These are phyloP conservation scores for Teunomyces funiuensis DNA, from an alignment of 805 yeast genomes.

Conservation along the genomic window DNA sequence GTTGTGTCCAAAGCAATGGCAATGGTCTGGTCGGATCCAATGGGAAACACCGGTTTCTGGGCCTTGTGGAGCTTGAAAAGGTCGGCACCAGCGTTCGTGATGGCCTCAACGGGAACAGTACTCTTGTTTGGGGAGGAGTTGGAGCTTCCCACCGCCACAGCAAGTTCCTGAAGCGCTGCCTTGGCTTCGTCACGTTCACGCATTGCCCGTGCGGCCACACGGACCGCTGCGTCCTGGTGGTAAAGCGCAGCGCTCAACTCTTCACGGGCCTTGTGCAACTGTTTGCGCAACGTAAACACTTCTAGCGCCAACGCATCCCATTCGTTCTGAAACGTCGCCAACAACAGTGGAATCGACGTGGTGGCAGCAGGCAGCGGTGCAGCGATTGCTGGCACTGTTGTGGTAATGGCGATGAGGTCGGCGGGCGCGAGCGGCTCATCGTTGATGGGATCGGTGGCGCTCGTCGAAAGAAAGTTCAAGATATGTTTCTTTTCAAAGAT, in stretches of 20 bases:
- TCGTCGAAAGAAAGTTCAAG: constrained; percentile 58
- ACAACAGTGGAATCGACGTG: constrained; percentile 75
- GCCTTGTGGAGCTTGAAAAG: constrained; percentile 38
- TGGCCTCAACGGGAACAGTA: constrained; percentile 21
- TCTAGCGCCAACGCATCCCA: constrained; percentile 89
- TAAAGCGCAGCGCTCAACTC: constrained; percentile 78
- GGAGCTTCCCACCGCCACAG: constrained; percentile 34
- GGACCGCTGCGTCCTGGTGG: constrained; percentile 85
- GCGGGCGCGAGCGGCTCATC: constrained; percentile 57
- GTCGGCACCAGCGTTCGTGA: constrained; percentile 29
- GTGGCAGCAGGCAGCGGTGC: constrained; percentile 43
- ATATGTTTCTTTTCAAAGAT: constrained; percentile 67
- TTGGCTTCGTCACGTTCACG: constrained; percentile 75
- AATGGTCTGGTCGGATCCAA: neutral
- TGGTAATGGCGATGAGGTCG: constrained; percentile 51
- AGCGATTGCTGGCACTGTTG: constrained; percentile 19
- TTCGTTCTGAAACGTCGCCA: constrained; percentile 77
- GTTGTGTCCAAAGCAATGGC: neutral
- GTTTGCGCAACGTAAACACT: constrained; percentile 71
- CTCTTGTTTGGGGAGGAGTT: neutral
- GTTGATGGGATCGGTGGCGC: constrained; percentile 74
- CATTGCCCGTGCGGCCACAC: constrained; percentile 77
- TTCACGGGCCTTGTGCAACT: constrained; percentile 61
- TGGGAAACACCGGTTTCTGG: neutral
- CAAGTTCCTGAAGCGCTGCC: constrained; percentile 58